Percentiles rank a stretch among this genome's conserved stretches.
phyloP scores from a whole-genome alignment of 345 rosid species.

The Gynandropsis gynandra region DNA sequence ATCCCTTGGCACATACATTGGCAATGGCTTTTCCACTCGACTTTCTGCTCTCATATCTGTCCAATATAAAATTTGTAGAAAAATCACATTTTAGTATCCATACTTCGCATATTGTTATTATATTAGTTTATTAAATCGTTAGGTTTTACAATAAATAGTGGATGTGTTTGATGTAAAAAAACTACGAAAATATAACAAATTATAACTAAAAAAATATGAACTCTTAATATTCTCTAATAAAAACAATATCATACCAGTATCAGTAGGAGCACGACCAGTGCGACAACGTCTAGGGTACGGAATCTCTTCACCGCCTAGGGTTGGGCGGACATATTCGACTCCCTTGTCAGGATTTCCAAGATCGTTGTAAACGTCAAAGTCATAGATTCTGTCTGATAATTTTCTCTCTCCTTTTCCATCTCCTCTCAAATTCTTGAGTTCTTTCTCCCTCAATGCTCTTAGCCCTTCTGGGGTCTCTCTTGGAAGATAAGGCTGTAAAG shows the following conservation, averaged over 20 bases:
- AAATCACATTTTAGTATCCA: background rate
- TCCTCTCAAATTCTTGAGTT: slow-evolving; percentile 62
- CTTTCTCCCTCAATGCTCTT: slow-evolving; percentile 55
- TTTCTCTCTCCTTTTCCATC: slow-evolving; percentile 63
- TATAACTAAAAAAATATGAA: background rate
- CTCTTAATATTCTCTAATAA: no score
- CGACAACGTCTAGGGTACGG: slow-evolving; percentile 95
- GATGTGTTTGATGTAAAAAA: no score
- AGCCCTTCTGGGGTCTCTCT: slow-evolving; percentile 75
- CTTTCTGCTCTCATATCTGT: slow-evolving; percentile 67
- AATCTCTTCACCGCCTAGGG: slow-evolving; percentile 55
- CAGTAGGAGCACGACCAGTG: slow-evolving; percentile 61
- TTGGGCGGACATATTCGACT: slow-evolving; percentile 49
- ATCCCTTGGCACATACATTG: slow-evolving; percentile 88
- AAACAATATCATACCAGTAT: slow-evolving; percentile 36
- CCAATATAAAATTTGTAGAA: no score
- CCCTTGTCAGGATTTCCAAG: slow-evolving; percentile 88
- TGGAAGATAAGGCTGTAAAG: slow-evolving; percentile 79
- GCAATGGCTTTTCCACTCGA: slow-evolving; percentile 86
- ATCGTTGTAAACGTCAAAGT: slow-evolving; percentile 80
- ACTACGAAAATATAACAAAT: no score
- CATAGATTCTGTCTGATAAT: slow-evolving; percentile 75
- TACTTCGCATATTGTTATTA: no score
- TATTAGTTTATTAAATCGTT: no score
- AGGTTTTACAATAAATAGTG: no score